These are phyloP conservation scores for Arthrobotrys conoides DNA, from an alignment of 2,329 filamentous ascomycete genomes.

Conservation along the genomic window DNA sequence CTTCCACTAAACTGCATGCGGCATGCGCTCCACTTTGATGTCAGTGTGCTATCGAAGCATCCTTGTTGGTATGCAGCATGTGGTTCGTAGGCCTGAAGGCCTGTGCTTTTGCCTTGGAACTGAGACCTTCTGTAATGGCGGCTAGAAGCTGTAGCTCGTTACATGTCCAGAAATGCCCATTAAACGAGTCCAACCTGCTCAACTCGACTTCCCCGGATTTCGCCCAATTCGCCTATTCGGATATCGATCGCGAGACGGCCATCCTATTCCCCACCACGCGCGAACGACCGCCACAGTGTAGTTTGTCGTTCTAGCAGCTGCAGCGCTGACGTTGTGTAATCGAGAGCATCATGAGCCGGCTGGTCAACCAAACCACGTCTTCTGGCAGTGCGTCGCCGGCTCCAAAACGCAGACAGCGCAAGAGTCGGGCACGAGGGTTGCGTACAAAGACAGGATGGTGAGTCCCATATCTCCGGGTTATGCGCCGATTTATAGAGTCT, in stretches of 20 bases:
- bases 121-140: constrained; percentile 22
- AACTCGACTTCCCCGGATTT: constrained; percentile 54
- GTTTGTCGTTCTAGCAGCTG: constrained; percentile 11
- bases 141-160: constrained; percentile 47
- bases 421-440: constrained; percentile 68
- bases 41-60: not conserved
- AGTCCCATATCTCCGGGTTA: constrained; percentile 49
- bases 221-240: constrained; percentile 60
- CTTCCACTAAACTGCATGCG: constrained; percentile 11
- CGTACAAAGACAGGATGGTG: constrained; percentile 69
- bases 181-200: constrained; percentile 53
- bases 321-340: not conserved
- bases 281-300: constrained; percentile 3
- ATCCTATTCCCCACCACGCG: constrained; percentile 43
- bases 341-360: constrained; percentile 41
- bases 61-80: not conserved
- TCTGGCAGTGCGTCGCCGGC: constrained; percentile 56
- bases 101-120: constrained; percentile 32
- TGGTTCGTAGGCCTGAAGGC: constrained; percentile 13
- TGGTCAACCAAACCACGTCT: constrained; percentile 29
- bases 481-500: constrained; percentile 18
- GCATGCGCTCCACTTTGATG: not conserved
- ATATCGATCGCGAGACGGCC: constrained; percentile 56
- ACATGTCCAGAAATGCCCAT: constrained; percentile 42
- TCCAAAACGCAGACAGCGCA: constrained; percentile 55